Evolutionary conservation across 2,329 filamentous ascomycete genomes (phyloP).

Genomic region (Talaromyces pinophilus): DNA sequence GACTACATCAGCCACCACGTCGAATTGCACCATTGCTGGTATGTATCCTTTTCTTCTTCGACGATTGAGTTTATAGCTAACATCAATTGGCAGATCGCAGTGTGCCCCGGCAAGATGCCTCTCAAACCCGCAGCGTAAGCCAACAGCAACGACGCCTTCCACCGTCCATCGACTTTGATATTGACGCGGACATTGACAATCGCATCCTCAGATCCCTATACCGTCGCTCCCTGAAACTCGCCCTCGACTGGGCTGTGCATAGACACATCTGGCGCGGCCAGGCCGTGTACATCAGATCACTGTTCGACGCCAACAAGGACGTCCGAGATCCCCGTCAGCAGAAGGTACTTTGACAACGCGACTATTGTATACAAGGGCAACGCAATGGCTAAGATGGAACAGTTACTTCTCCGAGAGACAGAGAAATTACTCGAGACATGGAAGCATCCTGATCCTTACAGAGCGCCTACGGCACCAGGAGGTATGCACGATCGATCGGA

Average conservation of each 20-base stretch:
- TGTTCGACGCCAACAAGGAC: constrained; percentile 91
- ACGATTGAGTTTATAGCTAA: background rate
- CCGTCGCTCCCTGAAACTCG: constrained; percentile 86
- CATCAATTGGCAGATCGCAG: background rate
- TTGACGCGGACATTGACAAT: background rate
- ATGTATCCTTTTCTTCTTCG: background rate
- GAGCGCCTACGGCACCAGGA: constrained; percentile 85
- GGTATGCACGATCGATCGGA: constrained; percentile 57
- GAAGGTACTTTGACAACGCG: constrained; percentile 59
- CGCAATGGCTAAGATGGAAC: constrained; percentile 7
- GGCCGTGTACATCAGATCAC: constrained; percentile 88
- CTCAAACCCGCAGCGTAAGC: constrained; percentile 24
- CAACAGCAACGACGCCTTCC: background rate
- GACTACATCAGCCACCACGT: constrained; percentile 2
- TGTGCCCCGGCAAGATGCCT: constrained; percentile 20
- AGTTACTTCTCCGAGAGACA: constrained; percentile 85
- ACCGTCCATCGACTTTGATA: background rate
- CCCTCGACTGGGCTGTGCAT: constrained; percentile 94
- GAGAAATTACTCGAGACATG: constrained; percentile 85
- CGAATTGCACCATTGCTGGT: background rate
- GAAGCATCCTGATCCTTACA: constrained; percentile 97
- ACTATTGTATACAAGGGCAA: background rate
- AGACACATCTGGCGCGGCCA: constrained; percentile 92
- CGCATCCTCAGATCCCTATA: constrained; percentile 66
- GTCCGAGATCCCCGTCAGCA: constrained; percentile 82